phyloP scores from a whole-genome alignment of 495 filamentous ascomycete genomes.

The Aspergillus nanangensis region DNA sequence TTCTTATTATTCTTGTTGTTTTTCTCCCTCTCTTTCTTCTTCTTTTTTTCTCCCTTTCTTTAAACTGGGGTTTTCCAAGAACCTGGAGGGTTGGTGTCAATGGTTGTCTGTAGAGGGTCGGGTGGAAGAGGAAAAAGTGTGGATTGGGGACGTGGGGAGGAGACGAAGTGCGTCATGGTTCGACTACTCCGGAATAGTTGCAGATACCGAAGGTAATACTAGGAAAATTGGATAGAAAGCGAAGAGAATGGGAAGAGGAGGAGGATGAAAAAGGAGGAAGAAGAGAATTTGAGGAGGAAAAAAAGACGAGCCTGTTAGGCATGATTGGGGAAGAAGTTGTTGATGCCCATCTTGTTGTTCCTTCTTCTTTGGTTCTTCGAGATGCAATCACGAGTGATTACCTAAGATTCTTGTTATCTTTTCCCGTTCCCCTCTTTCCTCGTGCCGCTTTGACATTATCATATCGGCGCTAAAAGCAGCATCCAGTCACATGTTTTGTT shows the following conservation, averaged over 20 bases:
- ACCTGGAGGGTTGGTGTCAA: no score
- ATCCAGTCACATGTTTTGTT: no score
- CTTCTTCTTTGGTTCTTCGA: not conserved
- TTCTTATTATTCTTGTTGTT: no score
- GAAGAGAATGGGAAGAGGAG: constrained; percentile 4
- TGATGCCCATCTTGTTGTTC: not conserved
- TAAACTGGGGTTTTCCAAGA: no score
- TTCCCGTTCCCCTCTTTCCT: constrained; percentile 18
- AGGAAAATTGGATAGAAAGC: not conserved
- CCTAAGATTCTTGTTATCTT: not conserved
- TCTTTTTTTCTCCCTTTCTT: no score
- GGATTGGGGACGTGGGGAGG: constrained; percentile 20
- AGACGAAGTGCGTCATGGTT: constrained; percentile 43
- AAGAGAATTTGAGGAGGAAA: constrained; percentile 5
- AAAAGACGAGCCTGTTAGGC: not conserved
- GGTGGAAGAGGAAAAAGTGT: constrained; percentile 27
- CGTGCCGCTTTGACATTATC: constrained; percentile 8
- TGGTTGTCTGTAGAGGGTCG: no score
- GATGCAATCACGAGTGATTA: not conserved
- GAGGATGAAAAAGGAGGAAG: constrained; percentile 5
- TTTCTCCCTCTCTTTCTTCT: no score
- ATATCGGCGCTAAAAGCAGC: not conserved
- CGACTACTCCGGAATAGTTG: constrained; percentile 15
- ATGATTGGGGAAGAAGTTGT: not conserved
- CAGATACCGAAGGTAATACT: not conserved